phyloP scores from a whole-genome alignment of 2,329 filamentous ascomycete genomes.

The Aspergillus sclerotialis region DNA sequence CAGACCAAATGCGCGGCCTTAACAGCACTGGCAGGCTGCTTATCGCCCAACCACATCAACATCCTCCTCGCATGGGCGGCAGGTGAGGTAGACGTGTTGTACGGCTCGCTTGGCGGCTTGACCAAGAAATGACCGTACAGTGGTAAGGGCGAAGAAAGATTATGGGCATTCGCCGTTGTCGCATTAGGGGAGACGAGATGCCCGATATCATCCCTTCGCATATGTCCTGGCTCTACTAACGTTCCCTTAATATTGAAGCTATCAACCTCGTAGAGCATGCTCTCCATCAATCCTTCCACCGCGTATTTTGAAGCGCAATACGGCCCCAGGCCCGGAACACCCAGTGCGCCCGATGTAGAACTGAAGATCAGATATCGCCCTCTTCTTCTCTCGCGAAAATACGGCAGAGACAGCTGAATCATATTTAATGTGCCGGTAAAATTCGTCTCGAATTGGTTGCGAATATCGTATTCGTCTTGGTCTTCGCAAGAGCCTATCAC shows the following conservation, averaged over 20 bases:
- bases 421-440: conserved; percentile 95
- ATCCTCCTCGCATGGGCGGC: conserved; percentile 84
- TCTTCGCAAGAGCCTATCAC: conserved; percentile 95
- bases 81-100: conserved; percentile 69
- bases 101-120: conserved; percentile 75
- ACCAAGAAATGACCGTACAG: conserved; percentile 90
- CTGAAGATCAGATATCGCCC: conserved; percentile 94
- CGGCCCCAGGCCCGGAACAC: conserved; percentile 83
- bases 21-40: conserved; percentile 85
- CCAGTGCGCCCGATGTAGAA: conserved; percentile 84
- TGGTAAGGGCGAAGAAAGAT: conserved; percentile 51
- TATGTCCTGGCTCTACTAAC: conserved; percentile 82
- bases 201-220: conserved; percentile 67
- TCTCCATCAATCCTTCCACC: conserved; percentile 90
- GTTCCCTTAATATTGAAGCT: conserved; percentile 88
- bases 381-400: conserved; percentile 68
- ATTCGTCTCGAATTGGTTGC: conserved; percentile 96
- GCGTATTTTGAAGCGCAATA: conserved; percentile 98
- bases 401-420: conserved; percentile 77
- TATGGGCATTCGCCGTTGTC: conserved; percentile 19
- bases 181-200: conserved; percentile 25
- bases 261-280: conserved; percentile 93
- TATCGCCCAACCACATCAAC: conserved; percentile 88
- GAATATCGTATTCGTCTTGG: conserved; percentile 89
- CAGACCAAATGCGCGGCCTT: conserved; percentile 91